phyloP scores from a whole-genome alignment of 2,329 filamentous ascomycete species.

The Dothistroma septosporum region DNA sequence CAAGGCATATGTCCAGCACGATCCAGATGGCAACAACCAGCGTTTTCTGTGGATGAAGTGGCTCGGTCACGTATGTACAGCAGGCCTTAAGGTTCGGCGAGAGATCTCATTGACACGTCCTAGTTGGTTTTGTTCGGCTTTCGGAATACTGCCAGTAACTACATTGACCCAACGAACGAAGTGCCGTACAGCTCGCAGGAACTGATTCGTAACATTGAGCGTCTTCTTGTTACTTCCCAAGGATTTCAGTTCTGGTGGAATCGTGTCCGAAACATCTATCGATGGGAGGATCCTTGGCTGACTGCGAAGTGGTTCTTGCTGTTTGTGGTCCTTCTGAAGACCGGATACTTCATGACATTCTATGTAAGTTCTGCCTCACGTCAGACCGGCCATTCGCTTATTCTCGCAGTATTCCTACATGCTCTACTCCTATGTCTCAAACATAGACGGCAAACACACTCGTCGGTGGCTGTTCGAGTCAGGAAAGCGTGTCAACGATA shows the following conservation, averaged over 20 bases:
- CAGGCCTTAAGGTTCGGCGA: slow-evolving; percentile 5
- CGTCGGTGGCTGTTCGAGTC: neutral
- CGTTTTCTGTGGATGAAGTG: slow-evolving; percentile 1
- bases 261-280: slow-evolving; percentile 4
- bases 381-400: neutral
- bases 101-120: neutral
- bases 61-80: neutral
- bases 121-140: neutral
- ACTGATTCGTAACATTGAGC: slow-evolving; percentile 1
- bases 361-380: neutral
- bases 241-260: slow-evolving; percentile 6
- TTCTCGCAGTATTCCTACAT: slow-evolving; percentile 2
- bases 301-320: slow-evolving; percentile 1
- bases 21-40: neutral
- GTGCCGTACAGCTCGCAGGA: neutral
- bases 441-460: neutral
- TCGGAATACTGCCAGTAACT: neutral
- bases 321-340: slow-evolving; percentile 2
- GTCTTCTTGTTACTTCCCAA: slow-evolving; percentile 4
- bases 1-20: neutral
- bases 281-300: slow-evolving; percentile 7
- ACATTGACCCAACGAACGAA: neutral
- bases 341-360: slow-evolving; percentile 6
- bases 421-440: slow-evolving; percentile 2
- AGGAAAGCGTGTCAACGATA: neutral